Evolutionary conservation across 768 basidiomycete genomes (phyloP).

Genomic region (Macrolepiota fuliginosa): DNA sequence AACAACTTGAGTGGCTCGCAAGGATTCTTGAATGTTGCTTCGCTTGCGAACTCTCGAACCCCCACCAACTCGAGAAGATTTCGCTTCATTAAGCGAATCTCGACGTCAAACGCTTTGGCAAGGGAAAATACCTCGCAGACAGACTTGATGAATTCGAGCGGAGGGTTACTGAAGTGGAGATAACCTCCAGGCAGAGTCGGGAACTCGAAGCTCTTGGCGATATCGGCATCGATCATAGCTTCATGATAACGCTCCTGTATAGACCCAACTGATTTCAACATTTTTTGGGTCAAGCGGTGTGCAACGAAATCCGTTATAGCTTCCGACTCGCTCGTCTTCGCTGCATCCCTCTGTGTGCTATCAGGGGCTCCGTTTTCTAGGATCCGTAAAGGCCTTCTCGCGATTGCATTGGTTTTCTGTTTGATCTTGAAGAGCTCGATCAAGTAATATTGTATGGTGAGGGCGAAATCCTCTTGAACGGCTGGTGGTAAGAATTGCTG

Average conservation of each 20-base stretch:
- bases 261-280: conserved; percentile 67
- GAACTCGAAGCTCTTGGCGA: conserved; percentile 65
- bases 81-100: conserved; percentile 85
- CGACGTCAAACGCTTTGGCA: conserved; percentile 77
- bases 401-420: conserved; percentile 55
- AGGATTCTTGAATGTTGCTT: conserved; percentile 87
- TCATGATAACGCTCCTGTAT: conserved; percentile 61
- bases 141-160: conserved; percentile 88
- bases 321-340: conserved; percentile 68
- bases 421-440: conserved; percentile 78
- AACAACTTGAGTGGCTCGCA: conserved; percentile 84
- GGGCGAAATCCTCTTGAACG: conserved; percentile 74
- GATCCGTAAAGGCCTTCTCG: conserved; percentile 69
- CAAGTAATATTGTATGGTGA: conserved; percentile 78
- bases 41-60: conserved; percentile 81
- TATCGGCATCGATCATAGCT: conserved; percentile 52
- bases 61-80: conserved; percentile 87
- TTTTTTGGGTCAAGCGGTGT: conserved; percentile 74
- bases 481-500: conserved; percentile 82
- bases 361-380: conserved; percentile 65
- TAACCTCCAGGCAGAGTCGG: conserved; percentile 87
- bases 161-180: conserved; percentile 72
- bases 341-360: conserved; percentile 60
- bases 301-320: conserved; percentile 73
- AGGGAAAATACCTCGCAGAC: conserved; percentile 78